Base-by-base conservation (phyloP, 164 flowering plant genomes). In the Brasenia schreberi region DNA sequence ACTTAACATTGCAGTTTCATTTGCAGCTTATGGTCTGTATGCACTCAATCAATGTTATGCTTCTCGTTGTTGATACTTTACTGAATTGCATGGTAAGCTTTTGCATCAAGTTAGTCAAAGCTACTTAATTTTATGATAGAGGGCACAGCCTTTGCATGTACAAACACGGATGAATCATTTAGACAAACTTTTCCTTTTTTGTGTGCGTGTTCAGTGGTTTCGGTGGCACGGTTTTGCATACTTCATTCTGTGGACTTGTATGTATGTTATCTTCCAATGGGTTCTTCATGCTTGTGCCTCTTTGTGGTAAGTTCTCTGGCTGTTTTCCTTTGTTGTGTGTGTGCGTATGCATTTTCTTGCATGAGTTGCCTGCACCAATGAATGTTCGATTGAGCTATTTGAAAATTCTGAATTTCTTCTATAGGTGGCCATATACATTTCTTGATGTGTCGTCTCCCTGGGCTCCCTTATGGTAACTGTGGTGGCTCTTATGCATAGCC, bases 211-310 rank as follows among this genome's bases (percentile, higher is more conserved):
- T 27, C 87, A 88, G 95, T 74, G 79, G 6, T 90, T 91, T 61
- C 96, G 92, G 18, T 81, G 90, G 90, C 91, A 91, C 67, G 83
- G 97, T 53, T 80, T 94, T 17, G 84, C 88, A 27, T 93, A 93
- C 78, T 87, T 91, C 77, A 72, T 83, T 65, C 71, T 87, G n/a
- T 94, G 91, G 90, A 94, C 96, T 4, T 69, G 78, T 43, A 61
- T 67, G 11, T 94, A 70, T 56, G 95, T 89, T 19, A 61, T 87
- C 65, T 84, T 91, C 74, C 98, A 89, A 62, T 94, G 98, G 98
- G 62, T 84, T 16, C 68, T 94, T 66, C 98, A 94, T 76, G 91
- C 96, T 53, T 82, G 77, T 67, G 79, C 95, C 68, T 88, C 94
- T n/a, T 1, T 78, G 45, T 79, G 85, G 85, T 81, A 81, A 66